Percentiles rank a stretch among this genome's conserved stretches.
Conservation (phyloP, 306 rosid species). For the Fagus sylvatica region DNA sequence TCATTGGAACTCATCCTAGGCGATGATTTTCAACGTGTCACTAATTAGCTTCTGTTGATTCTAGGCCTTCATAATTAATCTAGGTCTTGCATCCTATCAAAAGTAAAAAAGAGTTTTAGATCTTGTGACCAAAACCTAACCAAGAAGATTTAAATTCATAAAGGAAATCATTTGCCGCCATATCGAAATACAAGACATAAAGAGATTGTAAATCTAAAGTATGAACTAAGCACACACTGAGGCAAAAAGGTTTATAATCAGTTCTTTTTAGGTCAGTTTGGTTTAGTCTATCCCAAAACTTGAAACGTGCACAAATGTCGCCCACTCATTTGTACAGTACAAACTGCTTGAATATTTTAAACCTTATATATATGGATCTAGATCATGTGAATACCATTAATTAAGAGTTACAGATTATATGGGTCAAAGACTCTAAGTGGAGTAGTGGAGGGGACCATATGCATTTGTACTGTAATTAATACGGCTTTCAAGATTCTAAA, state of each 20-base stretch:
- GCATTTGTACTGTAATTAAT: conserved; percentile 2
- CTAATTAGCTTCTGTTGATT: neutral
- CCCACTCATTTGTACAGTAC: conserved; percentile 46
- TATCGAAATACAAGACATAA: conserved; percentile 21
- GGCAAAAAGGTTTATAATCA: conserved; percentile 23
- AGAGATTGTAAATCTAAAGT: conserved; percentile 25
- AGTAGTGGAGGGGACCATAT: conserved; percentile 26
- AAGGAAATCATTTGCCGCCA: conserved; percentile 27
- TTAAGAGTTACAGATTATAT: conserved; percentile 5
- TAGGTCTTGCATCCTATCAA: neutral
- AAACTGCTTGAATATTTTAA: conserved; percentile 26
- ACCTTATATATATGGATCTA: neutral
- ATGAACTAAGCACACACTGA: conserved; percentile 28
- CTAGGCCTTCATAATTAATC: neutral
- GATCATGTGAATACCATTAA: neutral
- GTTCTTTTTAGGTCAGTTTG: conserved; percentile 46
- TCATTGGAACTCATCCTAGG: too few relatives aligned
- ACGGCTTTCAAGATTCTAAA: conserved; percentile 15
- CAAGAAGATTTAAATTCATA: conserved; percentile 23
- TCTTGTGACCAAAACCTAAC: conserved; percentile 24
- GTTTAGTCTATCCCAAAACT: conserved; percentile 40
- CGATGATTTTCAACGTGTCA: too few relatives aligned
- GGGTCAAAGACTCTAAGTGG: conserved; percentile 1
- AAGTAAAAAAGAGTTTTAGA: neutral
- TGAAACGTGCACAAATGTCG: conserved; percentile 43